Percentiles rank a stretch among this genome's conserved stretches.
Evolutionary conservation across 306 rosid genomes (phyloP).

Genomic region (Castanopsis chinensis): DNA sequence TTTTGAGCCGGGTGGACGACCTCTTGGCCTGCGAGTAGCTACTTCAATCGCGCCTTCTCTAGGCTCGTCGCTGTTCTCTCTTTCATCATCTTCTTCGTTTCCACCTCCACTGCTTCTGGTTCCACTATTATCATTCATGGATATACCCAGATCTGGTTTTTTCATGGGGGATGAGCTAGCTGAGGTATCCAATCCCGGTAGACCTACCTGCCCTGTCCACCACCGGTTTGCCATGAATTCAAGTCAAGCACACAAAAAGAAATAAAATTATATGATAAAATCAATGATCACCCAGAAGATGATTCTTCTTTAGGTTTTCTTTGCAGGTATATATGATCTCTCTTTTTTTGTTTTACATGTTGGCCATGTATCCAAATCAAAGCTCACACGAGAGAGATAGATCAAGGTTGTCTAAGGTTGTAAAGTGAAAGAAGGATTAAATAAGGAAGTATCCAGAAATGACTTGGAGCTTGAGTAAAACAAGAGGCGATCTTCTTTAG

Average conservation of each 20-base stretch:
- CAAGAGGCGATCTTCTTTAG: neutral
- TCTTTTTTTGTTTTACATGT: neutral
- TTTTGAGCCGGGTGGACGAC: constrained; percentile 73
- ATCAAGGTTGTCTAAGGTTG: neutral
- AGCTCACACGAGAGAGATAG: neutral
- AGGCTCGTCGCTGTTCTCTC: constrained; percentile 71
- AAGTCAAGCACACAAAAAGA: neutral
- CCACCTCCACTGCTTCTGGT: constrained; percentile 17
- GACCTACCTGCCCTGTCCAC: constrained; percentile 73
- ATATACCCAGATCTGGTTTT: constrained; percentile 76
- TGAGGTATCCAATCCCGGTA: constrained; percentile 42
- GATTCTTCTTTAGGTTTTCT: neutral
- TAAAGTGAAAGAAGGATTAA: neutral
- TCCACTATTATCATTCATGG: constrained; percentile 41
- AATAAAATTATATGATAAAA: neutral
- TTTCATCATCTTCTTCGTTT: constrained; percentile 46
- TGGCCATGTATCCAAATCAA: neutral
- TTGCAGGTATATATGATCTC: neutral
- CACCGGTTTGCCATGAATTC: constrained; percentile 71
- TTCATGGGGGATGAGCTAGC: constrained; percentile 36
- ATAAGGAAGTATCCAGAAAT: neutral
- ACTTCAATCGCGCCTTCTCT: constrained; percentile 63
- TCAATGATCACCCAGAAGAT: neutral
- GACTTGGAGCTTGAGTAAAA: neutral
- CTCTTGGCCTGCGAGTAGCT: constrained; percentile 57